phyloP scores from a whole-genome alignment of 768 basidiomycete genomes.

The Cantharellus anzutake region DNA sequence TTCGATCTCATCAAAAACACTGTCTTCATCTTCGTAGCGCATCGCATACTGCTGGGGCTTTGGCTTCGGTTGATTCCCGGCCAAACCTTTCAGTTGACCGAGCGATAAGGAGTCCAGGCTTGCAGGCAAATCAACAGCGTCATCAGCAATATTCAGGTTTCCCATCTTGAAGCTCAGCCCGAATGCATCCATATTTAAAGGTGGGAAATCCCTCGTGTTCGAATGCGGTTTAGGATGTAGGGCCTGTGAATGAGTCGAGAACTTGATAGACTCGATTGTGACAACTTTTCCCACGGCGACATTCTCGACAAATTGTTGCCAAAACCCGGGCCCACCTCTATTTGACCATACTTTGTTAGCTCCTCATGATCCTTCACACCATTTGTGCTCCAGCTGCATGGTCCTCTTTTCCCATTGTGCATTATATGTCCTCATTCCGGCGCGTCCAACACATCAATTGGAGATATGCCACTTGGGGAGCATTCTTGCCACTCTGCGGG shows the following conservation, averaged over 20 bases:
- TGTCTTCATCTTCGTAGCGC: constrained; percentile 86
- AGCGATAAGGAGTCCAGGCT: constrained; percentile 14
- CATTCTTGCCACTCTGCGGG: too few relatives aligned
- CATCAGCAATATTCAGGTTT: neutral
- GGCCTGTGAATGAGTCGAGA: neutral
- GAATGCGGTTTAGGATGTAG: neutral
- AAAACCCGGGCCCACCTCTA: too few relatives aligned
- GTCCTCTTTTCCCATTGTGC: too few relatives aligned
- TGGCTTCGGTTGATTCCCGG: constrained; percentile 11
- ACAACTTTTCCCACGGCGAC: too few relatives aligned
- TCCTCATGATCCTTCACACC: too few relatives aligned
- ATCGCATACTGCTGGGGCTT: neutral
- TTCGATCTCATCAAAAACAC: constrained; percentile 86
- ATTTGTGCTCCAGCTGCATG: too few relatives aligned
- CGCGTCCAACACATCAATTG: too few relatives aligned
- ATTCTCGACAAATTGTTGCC: too few relatives aligned
- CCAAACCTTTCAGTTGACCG: constrained; percentile 15
- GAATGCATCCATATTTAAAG: neutral
- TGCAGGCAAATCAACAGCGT: neutral
- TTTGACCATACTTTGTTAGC: too few relatives aligned
- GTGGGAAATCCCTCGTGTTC: neutral
- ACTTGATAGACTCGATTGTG: neutral
- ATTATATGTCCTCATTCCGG: too few relatives aligned
- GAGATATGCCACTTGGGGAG: too few relatives aligned
- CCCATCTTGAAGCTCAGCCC: neutral